Percentiles rank a stretch among this genome's conserved stretches.
These are phyloP conservation scores for Piromyces sp. DNA, from an alignment of 192 early-diverging fungal species.

Conservation along the genomic window DNA sequence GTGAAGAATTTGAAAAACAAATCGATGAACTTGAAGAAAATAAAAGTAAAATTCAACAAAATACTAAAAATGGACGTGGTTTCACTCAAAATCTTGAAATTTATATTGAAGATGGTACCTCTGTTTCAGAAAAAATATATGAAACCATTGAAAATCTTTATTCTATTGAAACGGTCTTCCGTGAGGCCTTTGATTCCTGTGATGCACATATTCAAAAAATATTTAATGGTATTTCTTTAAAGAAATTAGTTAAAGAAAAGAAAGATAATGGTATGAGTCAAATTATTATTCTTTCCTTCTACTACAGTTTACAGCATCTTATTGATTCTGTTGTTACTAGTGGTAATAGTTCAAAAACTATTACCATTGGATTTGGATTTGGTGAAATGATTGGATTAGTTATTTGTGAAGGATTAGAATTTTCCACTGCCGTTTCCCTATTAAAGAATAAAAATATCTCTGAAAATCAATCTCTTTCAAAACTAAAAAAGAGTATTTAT, in stretches of 20 bases:
- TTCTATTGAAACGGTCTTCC: neutral
- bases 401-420: neutral
- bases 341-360: neutral
- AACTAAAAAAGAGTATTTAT: neutral
- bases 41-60: neutral
- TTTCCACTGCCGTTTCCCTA: neutral
- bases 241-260: no score
- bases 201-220: neutral
- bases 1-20: neutral
- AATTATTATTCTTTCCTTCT: neutral
- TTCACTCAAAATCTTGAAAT: neutral
- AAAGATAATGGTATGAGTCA: neutral
- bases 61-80: neutral
- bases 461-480: no score
- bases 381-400: neutral
- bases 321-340: neutral
- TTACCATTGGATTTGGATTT: neutral
- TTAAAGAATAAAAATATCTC: no score
- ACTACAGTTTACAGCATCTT: neutral
- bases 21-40: neutral
- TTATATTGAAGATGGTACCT: neutral
- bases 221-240: neutral
- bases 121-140: neutral
- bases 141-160: neutral
- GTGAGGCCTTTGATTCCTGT: neutral